A percentile compares a stretch with the other conserved stretches of the same genome.
Conservation (phyloP, 148 eudicot genomes). For the Arbutus unedo region DNA sequence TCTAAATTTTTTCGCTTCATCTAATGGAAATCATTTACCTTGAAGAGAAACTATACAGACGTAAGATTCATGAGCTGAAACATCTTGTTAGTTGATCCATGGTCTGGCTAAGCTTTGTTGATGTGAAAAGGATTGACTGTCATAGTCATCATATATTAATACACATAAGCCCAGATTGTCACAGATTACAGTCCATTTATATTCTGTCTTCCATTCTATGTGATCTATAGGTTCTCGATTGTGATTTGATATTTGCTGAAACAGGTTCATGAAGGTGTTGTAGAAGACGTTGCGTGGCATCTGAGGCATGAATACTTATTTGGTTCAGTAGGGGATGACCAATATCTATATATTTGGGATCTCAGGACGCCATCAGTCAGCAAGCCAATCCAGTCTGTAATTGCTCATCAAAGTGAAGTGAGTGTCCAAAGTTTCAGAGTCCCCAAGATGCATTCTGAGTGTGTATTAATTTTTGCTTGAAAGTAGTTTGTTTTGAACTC, state of each 20-base stretch:
- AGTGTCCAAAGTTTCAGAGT: constrained; percentile 7
- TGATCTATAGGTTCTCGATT: background rate
- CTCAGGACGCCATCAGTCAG: constrained; percentile 58
- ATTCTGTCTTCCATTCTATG: background rate
- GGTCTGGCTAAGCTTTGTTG: background rate
- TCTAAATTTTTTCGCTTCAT: background rate
- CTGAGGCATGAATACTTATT: constrained; percentile 64
- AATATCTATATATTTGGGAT: constrained; percentile 74
- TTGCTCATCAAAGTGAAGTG: constrained; percentile 93
- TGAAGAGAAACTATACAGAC: background rate
- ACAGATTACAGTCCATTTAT: background rate
- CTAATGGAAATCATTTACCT: background rate
- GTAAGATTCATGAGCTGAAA: background rate
- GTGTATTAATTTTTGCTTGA: background rate
- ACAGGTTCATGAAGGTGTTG: constrained; percentile 70
- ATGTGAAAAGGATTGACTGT: background rate
- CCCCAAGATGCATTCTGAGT: background rate
- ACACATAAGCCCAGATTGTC: background rate
- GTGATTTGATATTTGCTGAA: constrained; percentile 17
- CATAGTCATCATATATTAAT: background rate
- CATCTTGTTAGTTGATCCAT: background rate
- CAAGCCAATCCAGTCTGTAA: constrained; percentile 78
- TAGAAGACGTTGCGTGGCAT: constrained; percentile 85
- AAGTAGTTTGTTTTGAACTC: background rate
- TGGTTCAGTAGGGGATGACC: constrained; percentile 76